A percentile compares a stretch with the other conserved stretches of the same genome.
phyloP scores from a whole-genome alignment of 2,329 filamentous ascomycete species.

The Graphiopsis chlorocephala region DNA sequence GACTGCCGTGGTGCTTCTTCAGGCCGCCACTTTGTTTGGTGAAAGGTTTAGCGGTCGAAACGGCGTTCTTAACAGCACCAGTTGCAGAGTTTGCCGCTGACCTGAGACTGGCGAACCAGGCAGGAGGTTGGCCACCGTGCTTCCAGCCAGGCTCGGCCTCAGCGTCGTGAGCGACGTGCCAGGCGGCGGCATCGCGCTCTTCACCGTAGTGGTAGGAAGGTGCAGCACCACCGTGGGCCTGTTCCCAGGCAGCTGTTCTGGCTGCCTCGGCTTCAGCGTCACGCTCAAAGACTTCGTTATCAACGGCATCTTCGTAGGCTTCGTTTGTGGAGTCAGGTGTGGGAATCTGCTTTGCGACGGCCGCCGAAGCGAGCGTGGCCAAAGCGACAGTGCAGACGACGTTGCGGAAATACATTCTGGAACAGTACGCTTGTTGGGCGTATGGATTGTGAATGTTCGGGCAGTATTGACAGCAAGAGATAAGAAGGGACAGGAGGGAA shows the following conservation, averaged over 20 bases:
- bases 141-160: background rate
- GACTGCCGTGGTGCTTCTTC: background rate
- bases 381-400: slow-evolving; percentile 9
- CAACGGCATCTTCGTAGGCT: background rate
- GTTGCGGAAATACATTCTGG: slow-evolving; percentile 14
- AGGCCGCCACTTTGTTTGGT: background rate
- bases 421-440: background rate
- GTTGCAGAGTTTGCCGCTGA: background rate
- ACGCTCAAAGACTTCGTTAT: background rate
- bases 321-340: slow-evolving; percentile 5
- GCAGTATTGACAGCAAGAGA: background rate
- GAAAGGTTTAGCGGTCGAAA: background rate
- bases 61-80: background rate
- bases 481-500: background rate
- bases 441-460: background rate
- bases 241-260: slow-evolving; percentile 13
- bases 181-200: slow-evolving; percentile 12
- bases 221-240: slow-evolving; percentile 17
- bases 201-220: slow-evolving; percentile 14
- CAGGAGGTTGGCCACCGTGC: background rate
- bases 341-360: slow-evolving; percentile 15
- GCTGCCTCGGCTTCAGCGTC: slow-evolving; percentile 16
- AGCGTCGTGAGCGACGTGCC: slow-evolving; percentile 6
- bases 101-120: background rate
- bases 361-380: slow-evolving; percentile 15